Evolutionary conservation across 768 basidiomycete genomes (phyloP).

Genomic region (Pleurotus djamor): DNA sequence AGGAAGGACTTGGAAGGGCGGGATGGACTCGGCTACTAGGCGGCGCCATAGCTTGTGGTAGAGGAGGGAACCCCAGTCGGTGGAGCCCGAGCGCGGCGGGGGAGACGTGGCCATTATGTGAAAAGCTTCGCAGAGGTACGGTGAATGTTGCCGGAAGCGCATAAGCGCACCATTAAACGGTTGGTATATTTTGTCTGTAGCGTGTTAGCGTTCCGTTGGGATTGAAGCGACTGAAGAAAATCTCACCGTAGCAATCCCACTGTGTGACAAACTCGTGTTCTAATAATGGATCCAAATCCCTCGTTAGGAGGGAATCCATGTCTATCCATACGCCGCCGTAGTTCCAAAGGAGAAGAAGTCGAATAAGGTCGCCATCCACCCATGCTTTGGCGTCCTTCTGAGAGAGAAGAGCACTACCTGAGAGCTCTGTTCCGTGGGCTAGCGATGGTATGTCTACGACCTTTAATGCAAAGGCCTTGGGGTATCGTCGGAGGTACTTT

Average conservation of each 20-base stretch:
- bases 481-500: conserved; percentile 59
- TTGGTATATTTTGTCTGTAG: conserved; percentile 66
- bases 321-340: conserved; percentile 96
- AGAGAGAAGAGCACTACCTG: conserved; percentile 57
- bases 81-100: conserved; percentile 73
- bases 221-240: neutral
- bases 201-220: neutral
- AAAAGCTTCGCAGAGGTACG: conserved; percentile 97
- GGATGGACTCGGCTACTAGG: conserved; percentile 66
- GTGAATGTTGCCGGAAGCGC: conserved; percentile 88
- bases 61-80: conserved; percentile 92
- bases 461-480: conserved; percentile 68
- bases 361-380: conserved; percentile 93
- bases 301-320: conserved; percentile 92
- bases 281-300: conserved; percentile 81
- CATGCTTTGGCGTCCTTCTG: conserved; percentile 80
- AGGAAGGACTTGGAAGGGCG: conserved; percentile 89
- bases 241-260: conserved; percentile 96
- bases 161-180: conserved; percentile 93
- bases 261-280: conserved; percentile 98
- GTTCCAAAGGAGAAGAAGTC: conserved; percentile 85
- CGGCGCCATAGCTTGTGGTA: conserved; percentile 92
- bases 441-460: conserved; percentile 65
- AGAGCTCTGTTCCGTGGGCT: conserved; percentile 75
- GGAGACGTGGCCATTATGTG: conserved; percentile 80